These are phyloP conservation scores for Lactarius vividus DNA, from an alignment of 768 basidiomycete species.

Conservation along the genomic window DNA sequence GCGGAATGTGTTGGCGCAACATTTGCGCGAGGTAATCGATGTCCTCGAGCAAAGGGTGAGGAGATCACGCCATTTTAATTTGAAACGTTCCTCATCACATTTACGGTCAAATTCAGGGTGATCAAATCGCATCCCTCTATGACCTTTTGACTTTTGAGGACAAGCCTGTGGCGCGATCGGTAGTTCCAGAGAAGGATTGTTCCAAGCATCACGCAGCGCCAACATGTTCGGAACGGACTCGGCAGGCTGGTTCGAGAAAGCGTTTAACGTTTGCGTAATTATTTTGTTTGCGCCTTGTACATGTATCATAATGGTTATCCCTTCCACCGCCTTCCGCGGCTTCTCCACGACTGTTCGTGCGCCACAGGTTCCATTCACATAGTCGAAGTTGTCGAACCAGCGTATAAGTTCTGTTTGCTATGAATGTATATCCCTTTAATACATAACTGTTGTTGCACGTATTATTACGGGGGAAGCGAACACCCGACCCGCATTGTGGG, in stretches of 20 bases:
- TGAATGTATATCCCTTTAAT: background rate
- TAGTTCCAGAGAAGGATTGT: constrained; percentile 25
- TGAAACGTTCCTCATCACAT: constrained; percentile 15
- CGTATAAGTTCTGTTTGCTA: background rate
- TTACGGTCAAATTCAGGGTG: constrained; percentile 53
- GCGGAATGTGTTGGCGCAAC: constrained; percentile 82
- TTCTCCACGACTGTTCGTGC: background rate
- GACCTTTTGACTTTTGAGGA: constrained; percentile 78
- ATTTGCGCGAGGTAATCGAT: constrained; percentile 89
- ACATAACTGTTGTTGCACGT: background rate
- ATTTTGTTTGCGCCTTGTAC: background rate
- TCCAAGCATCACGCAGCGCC: background rate
- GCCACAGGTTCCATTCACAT: background rate
- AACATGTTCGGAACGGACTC: constrained; percentile 9
- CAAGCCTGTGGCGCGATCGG: constrained; percentile 40
- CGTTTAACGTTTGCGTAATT: constrained; percentile 22
- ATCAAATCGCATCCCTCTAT: constrained; percentile 91
- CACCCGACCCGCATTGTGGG: constrained; percentile 2
- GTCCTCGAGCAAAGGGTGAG: constrained; percentile 85
- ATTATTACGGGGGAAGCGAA: background rate
- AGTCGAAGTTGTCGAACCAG: background rate
- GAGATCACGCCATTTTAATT: background rate
- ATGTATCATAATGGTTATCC: constrained; percentile 10
- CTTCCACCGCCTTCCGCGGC: background rate
- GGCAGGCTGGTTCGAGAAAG: constrained; percentile 12